These are phyloP conservation scores for Pyrrhoderma lamaoense DNA, from an alignment of 1,284 basidiomycete species.

Conservation along the genomic window DNA sequence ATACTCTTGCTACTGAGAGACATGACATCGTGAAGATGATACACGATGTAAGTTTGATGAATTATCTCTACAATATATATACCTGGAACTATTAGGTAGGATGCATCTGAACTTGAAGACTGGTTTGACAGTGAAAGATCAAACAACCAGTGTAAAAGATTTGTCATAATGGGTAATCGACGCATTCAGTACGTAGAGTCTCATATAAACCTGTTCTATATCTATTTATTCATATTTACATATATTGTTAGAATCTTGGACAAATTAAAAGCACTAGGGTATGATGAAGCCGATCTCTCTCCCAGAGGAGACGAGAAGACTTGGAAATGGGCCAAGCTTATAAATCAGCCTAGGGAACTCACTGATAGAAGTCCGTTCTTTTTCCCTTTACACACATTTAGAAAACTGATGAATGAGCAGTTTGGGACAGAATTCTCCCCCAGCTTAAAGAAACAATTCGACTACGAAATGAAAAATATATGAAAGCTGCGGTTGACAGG, in stretches of 20 bases:
- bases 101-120: background rate
- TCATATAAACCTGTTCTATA: no score
- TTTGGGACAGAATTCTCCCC: constrained; percentile 1
- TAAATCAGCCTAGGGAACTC: constrained; percentile 1
- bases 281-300: background rate
- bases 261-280: background rate
- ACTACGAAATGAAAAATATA: background rate
- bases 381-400: no score
- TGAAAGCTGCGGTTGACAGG: background rate
- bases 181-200: background rate
- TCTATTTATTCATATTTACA: background rate
- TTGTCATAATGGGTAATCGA: background rate
- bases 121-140: background rate
- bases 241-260: background rate
- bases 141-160: background rate
- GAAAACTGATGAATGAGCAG: background rate
- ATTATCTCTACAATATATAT: no score
- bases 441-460: constrained; percentile 5
- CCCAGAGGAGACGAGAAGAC: background rate
- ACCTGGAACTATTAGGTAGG: background rate
- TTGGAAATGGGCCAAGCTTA: constrained; percentile 6
- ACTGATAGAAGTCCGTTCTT: constrained; percentile 6
- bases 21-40: no score
- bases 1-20: no score
- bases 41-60: background rate